Conservation (phyloP, 2,329 filamentous ascomycete species). For the Ophiostoma sp. region DNA sequence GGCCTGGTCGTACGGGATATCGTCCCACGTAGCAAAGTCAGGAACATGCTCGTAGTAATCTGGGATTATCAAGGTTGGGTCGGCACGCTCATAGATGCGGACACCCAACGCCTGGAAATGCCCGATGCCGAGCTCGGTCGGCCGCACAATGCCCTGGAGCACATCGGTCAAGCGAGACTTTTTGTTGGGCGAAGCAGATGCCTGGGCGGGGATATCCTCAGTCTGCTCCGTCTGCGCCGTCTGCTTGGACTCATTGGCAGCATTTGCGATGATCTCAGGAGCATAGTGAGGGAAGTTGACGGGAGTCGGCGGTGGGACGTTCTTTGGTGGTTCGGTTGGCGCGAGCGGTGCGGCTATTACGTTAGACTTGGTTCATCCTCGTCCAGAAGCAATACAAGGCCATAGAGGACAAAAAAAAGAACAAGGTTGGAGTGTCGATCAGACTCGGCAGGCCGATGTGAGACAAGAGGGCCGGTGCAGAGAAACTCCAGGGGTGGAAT, state of each 20-base stretch:
- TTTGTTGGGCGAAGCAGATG: slow-evolving; percentile 17
- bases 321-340: slow-evolving; percentile 38
- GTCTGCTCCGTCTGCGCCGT: not conserved
- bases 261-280: slow-evolving; percentile 31
- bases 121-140: slow-evolving; percentile 43
- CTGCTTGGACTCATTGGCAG: not conserved
- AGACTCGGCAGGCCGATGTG: not conserved
- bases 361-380: not conserved
- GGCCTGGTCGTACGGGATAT: slow-evolving; percentile 46
- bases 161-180: slow-evolving; percentile 43
- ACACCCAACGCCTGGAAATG: slow-evolving; percentile 56
- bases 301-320: slow-evolving; percentile 54
- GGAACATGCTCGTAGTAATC: slow-evolving; percentile 47
- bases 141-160: slow-evolving; percentile 51
- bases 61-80: slow-evolving; percentile 49
- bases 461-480: not conserved
- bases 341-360: slow-evolving; percentile 16
- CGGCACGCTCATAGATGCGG: slow-evolving; percentile 48
- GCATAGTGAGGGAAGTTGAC: slow-evolving; percentile 46
- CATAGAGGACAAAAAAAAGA: not conserved
- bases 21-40: slow-evolving; percentile 49
- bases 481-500: not conserved
- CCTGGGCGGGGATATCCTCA: not conserved
- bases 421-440: not conserved
- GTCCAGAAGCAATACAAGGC: not conserved